Conservation (phyloP, 192 early-diverging fungal genomes). For the Linnemannia exigua region DNA sequence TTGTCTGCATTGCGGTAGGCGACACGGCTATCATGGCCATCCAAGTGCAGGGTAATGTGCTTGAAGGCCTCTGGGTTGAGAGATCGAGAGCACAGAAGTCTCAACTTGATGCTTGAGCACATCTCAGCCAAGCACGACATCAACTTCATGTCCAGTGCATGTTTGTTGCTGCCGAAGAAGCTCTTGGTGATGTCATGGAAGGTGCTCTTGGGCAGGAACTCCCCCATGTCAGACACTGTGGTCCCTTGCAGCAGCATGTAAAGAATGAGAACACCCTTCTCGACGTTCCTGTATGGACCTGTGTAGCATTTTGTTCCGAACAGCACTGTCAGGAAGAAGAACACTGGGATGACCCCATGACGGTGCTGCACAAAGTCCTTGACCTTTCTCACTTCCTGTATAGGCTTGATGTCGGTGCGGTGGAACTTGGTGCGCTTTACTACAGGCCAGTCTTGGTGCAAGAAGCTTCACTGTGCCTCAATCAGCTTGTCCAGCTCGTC, state of each 20-base stretch:
- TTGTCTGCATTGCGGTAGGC: constrained; percentile 32
- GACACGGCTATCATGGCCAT: constrained; percentile 40
- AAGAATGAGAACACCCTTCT: constrained; percentile 45
- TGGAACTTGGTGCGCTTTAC: constrained; percentile 18
- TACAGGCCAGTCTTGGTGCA: constrained; percentile 25
- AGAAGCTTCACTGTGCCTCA: constrained; percentile 6
- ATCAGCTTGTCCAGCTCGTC: constrained; percentile 17
- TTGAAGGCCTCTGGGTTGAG: constrained; percentile 34
- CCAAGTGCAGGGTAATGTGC: constrained; percentile 32
- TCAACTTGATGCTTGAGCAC: constrained; percentile 26
- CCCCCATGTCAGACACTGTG: constrained; percentile 14
- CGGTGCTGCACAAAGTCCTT: too few relatives aligned
- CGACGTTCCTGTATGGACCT: constrained; percentile 39
- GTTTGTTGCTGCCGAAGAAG: constrained; percentile 16
- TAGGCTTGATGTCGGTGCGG: constrained; percentile 16
- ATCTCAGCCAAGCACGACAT: constrained; percentile 11
- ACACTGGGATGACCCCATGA: constrained; percentile 17
- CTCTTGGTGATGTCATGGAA: constrained; percentile 28
- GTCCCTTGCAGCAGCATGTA: constrained; percentile 32
- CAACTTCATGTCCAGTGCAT: constrained; percentile 8
- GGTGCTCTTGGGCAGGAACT: constrained; percentile 35
- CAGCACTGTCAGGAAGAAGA: constrained; percentile 34
- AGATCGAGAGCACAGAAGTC: constrained; percentile 9
- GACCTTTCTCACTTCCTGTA: constrained; percentile 4
- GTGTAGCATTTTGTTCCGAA: constrained; percentile 17